Conservation (phyloP, 2,329 filamentous ascomycete genomes). For the Cercospora sesami region DNA sequence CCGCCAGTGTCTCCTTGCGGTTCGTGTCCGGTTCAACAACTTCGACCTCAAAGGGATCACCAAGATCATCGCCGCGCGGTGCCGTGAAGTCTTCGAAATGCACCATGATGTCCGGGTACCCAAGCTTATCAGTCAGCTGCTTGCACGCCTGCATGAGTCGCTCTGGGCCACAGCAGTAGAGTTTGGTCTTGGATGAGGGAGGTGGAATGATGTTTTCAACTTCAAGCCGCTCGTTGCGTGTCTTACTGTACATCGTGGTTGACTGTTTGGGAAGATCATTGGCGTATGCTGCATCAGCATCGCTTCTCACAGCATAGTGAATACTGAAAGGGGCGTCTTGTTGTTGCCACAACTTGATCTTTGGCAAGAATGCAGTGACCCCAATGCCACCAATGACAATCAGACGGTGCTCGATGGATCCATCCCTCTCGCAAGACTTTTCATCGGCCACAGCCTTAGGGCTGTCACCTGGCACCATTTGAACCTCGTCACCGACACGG, state of each 20-base stretch:
- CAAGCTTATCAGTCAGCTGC: constrained; percentile 44
- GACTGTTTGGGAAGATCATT: constrained; percentile 35
- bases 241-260: constrained; percentile 56
- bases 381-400: constrained; percentile 66
- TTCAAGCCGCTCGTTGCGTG: constrained; percentile 55
- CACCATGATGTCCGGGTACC: constrained; percentile 53
- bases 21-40: constrained; percentile 44
- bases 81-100: constrained; percentile 63
- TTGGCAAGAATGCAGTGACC: constrained; percentile 62
- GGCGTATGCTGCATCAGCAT: constrained; percentile 57
- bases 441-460: constrained; percentile 24
- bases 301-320: constrained; percentile 60
- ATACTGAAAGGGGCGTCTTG: constrained; percentile 49
- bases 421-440: neutral
- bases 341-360: constrained; percentile 44
- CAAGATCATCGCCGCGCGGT: constrained; percentile 44
- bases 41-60: constrained; percentile 61
- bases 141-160: constrained; percentile 57
- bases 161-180: constrained; percentile 63
- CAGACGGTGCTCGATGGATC: constrained; percentile 57
- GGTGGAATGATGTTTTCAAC: constrained; percentile 49
- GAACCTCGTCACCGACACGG: constrained; percentile 52
- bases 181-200: constrained; percentile 43
- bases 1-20: constrained; percentile 46
- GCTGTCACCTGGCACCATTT: constrained; percentile 37